phyloP scores from a whole-genome alignment of 2,329 filamentous ascomycete species.

The Calonectria leucothoes region DNA sequence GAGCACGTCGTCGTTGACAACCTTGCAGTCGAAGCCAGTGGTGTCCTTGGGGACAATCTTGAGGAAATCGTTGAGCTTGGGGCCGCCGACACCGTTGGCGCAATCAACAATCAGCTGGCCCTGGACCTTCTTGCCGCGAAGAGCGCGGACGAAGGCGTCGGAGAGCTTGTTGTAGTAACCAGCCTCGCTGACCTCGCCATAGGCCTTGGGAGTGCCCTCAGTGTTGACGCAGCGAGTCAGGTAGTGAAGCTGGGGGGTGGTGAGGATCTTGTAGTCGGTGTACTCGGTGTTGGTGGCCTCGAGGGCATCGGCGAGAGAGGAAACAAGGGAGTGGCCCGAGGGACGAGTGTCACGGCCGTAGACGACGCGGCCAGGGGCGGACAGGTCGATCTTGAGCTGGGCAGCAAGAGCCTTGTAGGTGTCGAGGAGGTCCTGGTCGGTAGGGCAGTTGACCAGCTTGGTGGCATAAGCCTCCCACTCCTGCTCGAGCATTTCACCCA shows the following conservation, averaged over 20 bases:
- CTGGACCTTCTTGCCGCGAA: constrained; percentile 79
- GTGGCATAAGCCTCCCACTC: constrained; percentile 95
- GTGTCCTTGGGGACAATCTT: constrained; percentile 81
- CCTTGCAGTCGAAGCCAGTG: constrained; percentile 81
- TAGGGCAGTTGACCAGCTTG: constrained; percentile 84
- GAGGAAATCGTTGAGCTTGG: constrained; percentile 87
- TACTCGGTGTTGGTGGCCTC: constrained; percentile 79
- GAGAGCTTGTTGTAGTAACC: constrained; percentile 96
- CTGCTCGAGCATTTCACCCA: constrained; percentile 97
- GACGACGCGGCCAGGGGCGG: constrained; percentile 80
- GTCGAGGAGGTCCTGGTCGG: constrained; percentile 79
- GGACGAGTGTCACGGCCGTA: constrained; percentile 94
- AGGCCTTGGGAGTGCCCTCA: constrained; percentile 85
- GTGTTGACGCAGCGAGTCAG: constrained; percentile 95
- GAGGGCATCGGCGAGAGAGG: constrained; percentile 82
- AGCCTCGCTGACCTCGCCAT: constrained; percentile 87
- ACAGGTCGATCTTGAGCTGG: constrained; percentile 80
- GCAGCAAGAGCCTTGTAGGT: constrained; percentile 82
- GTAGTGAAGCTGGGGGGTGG: constrained; percentile 98
- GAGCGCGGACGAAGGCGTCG: constrained; percentile 84
- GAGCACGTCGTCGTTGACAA: constrained; percentile 93
- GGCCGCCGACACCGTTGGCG: constrained; percentile 95
- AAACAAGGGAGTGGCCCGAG: constrained; percentile 86
- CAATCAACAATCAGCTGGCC: constrained; percentile 89
- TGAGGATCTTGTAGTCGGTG: constrained; percentile 90